phyloP scores from a whole-genome alignment of 192 early-diverging fungal species.

The Coemansia sp. region DNA sequence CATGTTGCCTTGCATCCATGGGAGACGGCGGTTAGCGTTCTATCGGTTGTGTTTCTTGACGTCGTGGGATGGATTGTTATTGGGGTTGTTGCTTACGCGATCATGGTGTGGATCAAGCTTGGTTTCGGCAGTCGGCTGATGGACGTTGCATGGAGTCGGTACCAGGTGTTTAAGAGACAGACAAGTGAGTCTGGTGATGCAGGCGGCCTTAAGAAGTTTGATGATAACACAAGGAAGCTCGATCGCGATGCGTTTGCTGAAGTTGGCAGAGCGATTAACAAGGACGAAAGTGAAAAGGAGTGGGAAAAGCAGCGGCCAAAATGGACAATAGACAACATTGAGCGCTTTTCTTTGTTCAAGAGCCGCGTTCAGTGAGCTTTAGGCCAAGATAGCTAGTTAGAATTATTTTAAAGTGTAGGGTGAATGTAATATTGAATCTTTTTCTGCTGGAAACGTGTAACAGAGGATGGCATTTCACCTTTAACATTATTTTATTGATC shows the following conservation, averaged over 20 bases:
- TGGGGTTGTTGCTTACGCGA: conserved; percentile 57
- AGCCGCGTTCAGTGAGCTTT: conserved; percentile 74
- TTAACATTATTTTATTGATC: neutral
- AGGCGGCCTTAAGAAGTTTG: conserved; percentile 35
- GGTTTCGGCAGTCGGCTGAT: conserved; percentile 75
- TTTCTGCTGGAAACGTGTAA: neutral
- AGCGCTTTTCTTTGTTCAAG: conserved; percentile 88
- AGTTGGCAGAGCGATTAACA: conserved; percentile 42
- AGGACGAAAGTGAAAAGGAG: conserved; percentile 38
- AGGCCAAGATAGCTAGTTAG: neutral
- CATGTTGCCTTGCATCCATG: conserved; percentile 23
- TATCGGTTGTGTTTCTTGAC: conserved; percentile 39
- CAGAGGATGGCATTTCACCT: neutral
- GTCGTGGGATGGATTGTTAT: conserved; percentile 42
- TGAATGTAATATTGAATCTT: neutral
- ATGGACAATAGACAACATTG: conserved; percentile 79
- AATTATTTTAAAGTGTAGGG: neutral
- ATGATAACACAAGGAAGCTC: conserved; percentile 54
- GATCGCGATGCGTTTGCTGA: conserved; percentile 38
- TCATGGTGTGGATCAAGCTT: conserved; percentile 70
- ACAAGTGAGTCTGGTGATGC: conserved; percentile 14
- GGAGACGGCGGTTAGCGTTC: neutral
- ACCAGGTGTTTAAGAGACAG: conserved; percentile 57
- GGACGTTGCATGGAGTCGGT: conserved; percentile 66
- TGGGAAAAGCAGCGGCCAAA: conserved; percentile 59